These are phyloP conservation scores for Pestalotiopsis fici DNA, from an alignment of 2,329 filamentous ascomycete species.

Conservation along the genomic window DNA sequence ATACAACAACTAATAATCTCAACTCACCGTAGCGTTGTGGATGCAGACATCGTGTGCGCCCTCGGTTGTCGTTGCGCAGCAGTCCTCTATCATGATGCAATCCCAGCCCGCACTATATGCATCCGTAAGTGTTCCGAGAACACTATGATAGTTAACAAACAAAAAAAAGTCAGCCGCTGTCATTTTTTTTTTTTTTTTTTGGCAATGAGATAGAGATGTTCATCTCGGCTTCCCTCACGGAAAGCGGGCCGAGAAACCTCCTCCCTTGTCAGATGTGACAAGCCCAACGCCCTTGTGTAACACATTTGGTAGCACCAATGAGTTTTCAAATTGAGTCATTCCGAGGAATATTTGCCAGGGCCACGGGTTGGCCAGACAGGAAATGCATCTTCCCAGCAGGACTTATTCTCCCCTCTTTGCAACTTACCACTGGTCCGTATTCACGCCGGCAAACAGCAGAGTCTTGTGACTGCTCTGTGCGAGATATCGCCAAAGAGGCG, in stretches of 20 bases:
- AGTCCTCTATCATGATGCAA: slow-evolving; percentile 55
- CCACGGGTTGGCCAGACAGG: no score
- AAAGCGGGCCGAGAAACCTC: background rate
- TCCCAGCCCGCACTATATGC: slow-evolving; percentile 57
- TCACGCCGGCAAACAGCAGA: slow-evolving; percentile 59
- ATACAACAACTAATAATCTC: background rate
- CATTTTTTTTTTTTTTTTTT: background rate
- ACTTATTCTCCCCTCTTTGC: no score
- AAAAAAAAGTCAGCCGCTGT: background rate
- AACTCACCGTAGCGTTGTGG: slow-evolving; percentile 37
- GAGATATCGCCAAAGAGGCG: slow-evolving; percentile 43
- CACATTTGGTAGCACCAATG: background rate
- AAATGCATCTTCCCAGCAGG: no score
- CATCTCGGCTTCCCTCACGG: background rate
- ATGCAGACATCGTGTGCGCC: slow-evolving; percentile 35
- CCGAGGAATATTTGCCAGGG: no score
- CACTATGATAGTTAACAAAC: slow-evolving; percentile 20
- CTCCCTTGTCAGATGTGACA: background rate
- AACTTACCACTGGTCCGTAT: slow-evolving; percentile 56
- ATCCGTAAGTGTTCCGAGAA: slow-evolving; percentile 56
- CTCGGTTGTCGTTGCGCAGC: slow-evolving; percentile 50
- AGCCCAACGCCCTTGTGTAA: background rate
- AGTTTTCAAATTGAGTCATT: no score
- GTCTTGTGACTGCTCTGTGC: slow-evolving; percentile 40
- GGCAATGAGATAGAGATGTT: background rate